These are phyloP conservation scores for Zangia roseola DNA, from an alignment of 768 basidiomycete genomes.

Conservation along the genomic window DNA sequence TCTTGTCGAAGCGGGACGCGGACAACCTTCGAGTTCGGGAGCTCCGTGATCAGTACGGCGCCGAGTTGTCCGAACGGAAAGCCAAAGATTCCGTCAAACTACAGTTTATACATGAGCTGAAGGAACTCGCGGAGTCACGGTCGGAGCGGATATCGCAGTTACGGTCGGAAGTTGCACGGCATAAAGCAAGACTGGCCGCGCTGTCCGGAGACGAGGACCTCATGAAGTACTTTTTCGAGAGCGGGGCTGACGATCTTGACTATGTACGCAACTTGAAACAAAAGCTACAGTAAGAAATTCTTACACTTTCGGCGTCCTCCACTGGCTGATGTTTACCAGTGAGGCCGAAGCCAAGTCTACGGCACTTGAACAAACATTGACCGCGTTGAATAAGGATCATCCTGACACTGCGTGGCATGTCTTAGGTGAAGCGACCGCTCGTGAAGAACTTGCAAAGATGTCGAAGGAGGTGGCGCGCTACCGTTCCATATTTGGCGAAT, in stretches of 20 bases:
- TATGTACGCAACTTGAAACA: constrained; percentile 55
- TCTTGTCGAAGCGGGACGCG: constrained; percentile 60
- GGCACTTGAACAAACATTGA: constrained; percentile 53
- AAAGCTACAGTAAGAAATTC: constrained; percentile 50
- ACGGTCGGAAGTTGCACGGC: constrained; percentile 67
- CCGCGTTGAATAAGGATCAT: constrained; percentile 43
- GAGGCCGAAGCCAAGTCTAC: constrained; percentile 47
- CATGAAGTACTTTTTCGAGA: constrained; percentile 64
- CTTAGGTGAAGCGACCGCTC: constrained; percentile 48
- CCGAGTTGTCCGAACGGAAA: constrained; percentile 69
- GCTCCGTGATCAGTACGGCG: constrained; percentile 62
- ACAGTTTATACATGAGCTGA: constrained; percentile 61
- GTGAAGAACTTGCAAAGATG: constrained; percentile 45
- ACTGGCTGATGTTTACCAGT: constrained; percentile 37
- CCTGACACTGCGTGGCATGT: constrained; percentile 54
- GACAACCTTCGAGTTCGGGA: constrained; percentile 71
- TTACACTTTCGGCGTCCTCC: not conserved
- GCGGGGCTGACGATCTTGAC: constrained; percentile 47
- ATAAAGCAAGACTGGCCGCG: constrained; percentile 78
- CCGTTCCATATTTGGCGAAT: constrained; percentile 60
- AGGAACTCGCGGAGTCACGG: constrained; percentile 62
- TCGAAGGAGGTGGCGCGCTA: constrained; percentile 57
- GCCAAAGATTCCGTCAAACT: constrained; percentile 59
- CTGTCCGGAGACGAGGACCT: constrained; percentile 68
- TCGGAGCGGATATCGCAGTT: constrained; percentile 72